Evolutionary conservation across 2,329 filamentous ascomycete genomes (phyloP), one percentile per base, ranked within the genome.

Genomic region (Lachnellula willkommii): DNA sequence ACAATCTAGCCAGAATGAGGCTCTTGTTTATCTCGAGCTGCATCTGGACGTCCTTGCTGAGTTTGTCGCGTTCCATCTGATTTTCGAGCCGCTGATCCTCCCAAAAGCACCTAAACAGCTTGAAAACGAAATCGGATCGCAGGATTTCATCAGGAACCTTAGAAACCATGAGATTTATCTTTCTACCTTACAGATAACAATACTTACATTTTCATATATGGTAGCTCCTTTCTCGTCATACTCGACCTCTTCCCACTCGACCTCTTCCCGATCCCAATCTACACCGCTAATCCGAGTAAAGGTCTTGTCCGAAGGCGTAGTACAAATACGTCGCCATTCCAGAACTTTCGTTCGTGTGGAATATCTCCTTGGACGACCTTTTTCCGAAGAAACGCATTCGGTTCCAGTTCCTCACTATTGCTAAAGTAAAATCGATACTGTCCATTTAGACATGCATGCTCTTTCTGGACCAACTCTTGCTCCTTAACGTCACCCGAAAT

Each of bases 1-100:
- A 53, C 50, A 53, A 17, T 53, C 50, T 53, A 17, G 50, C 50
- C 26, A 6, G 39, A 8, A 53, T 46, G n/a, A 53, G 50, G 7
- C 47, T 40, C 40, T 53, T 53, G 50, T 53, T 53, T 37, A 5
- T 53, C 15, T 53, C 40, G n/a, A 47, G 40, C 40, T 53, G 50
- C 17, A 42, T 28, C 9, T 15, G 8, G 36, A 28, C 26, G 22
- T 46, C 6, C 5, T 45, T 24, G n/a, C 9, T 47, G 14, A 47
- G 20, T 53, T 47, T 17, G 42, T 45, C 26, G 5, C 35, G 4
- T 45, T 47, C 40, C 17, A 36, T 15, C n/a, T 35, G 9, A 9
- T 37, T 26, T 32, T 48, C 46, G 12, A 48, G 24, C 46, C 24
- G 9, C 7, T 26, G 20, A 22, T 26, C 24, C 24, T 48, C 9